Evolutionary conservation across 306 rosid genomes (phyloP).

Genomic region (Aeschynomene evenia): DNA sequence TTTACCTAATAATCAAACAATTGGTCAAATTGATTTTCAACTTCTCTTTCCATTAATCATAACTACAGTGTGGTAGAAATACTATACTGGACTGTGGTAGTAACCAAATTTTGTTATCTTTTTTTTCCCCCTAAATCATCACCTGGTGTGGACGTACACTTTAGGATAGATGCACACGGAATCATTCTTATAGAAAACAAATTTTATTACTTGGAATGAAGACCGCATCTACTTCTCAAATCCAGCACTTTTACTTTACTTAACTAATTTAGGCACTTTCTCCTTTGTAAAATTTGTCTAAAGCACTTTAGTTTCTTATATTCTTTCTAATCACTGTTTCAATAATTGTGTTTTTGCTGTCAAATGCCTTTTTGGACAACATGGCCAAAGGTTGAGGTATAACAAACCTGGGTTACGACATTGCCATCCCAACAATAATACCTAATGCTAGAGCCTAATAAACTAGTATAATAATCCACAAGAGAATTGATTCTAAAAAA

Average conservation of each 20-base stretch:
- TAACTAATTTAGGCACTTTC: neutral
- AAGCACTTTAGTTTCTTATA: neutral
- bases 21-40: neutral
- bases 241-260: too few relatives aligned
- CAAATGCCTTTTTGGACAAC: neutral
- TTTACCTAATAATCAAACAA: conserved; percentile 13
- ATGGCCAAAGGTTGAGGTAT: neutral
- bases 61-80: too few relatives aligned
- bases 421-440: neutral
- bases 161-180: too few relatives aligned
- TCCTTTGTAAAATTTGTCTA: neutral
- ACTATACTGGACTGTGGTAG: too few relatives aligned
- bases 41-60: too few relatives aligned
- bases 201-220: too few relatives aligned
- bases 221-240: too few relatives aligned
- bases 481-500: neutral
- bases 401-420: neutral
- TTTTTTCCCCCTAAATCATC: too few relatives aligned
- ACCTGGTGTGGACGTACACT: too few relatives aligned
- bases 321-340: neutral
- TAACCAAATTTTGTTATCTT: too few relatives aligned
- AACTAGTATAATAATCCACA: neutral
- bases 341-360: too few relatives aligned
- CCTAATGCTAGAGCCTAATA: neutral
- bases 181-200: too few relatives aligned